These are phyloP conservation scores for Candida cerambycidarum DNA, from an alignment of 805 yeast genomes.

Conservation along the genomic window DNA sequence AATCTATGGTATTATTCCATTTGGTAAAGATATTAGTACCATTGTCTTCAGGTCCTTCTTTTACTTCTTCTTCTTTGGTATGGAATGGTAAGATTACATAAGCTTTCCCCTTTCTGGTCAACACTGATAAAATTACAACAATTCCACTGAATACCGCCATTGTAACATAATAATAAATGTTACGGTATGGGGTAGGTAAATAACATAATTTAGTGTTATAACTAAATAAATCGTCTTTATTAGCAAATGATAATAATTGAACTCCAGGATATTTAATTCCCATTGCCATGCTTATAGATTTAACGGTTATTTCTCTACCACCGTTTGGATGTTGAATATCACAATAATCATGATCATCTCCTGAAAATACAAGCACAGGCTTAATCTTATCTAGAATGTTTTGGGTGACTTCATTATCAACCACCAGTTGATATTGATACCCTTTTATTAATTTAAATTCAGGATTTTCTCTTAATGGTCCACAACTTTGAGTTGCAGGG, in stretches of 20 bases:
- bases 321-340: conserved; percentile 51
- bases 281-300: conserved; percentile 90
- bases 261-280: conserved; percentile 85
- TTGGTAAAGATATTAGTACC: conserved; percentile 4
- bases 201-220: conserved; percentile 46
- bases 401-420: conserved; percentile 59
- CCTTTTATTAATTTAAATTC: conserved; percentile 63
- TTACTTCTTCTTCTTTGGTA: conserved; percentile 12
- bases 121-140: conserved; percentile 28
- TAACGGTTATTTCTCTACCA: conserved; percentile 80
- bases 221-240: conserved; percentile 9
- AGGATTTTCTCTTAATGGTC: conserved; percentile 69
- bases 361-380: conserved; percentile 77
- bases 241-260: conserved; percentile 66
- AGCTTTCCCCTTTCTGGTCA: conserved; percentile 18
- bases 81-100: neutral
- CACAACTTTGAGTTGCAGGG: conserved; percentile 62
- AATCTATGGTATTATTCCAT: neutral
- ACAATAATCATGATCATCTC: conserved; percentile 98
- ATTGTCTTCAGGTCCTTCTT: conserved; percentile 11
- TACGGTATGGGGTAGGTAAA: conserved; percentile 46
- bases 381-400: conserved; percentile 55
- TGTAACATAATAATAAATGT: conserved; percentile 36
- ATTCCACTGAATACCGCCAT: conserved; percentile 34
- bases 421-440: conserved; percentile 85